These are phyloP conservation scores for Sugiyamaella floridensis DNA, from an alignment of 805 yeast genomes.

Conservation along the genomic window DNA sequence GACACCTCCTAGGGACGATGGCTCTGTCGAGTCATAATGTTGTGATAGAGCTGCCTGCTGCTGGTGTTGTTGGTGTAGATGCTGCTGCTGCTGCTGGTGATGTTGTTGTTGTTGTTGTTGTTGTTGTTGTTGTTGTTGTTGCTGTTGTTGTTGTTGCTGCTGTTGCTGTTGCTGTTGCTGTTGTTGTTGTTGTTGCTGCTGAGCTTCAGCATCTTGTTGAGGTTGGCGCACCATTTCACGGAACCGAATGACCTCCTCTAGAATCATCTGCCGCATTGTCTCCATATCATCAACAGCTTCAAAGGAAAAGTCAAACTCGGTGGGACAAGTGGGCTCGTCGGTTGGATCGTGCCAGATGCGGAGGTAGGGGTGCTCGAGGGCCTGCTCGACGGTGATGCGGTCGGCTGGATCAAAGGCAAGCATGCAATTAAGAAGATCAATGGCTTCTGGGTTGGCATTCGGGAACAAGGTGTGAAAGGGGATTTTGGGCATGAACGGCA, in stretches of 20 bases:
- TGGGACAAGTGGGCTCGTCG: constrained; percentile 73
- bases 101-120: constrained; percentile 28
- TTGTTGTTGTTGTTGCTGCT: constrained; percentile 27
- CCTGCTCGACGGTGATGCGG: constrained; percentile 83
- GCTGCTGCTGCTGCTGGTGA: constrained; percentile 30
- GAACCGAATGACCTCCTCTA: constrained; percentile 71
- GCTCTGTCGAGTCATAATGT: background rate
- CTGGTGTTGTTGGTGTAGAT: constrained; percentile 13
- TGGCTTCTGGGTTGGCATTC: constrained; percentile 76
- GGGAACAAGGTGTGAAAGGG: constrained; percentile 73
- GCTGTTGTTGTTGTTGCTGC: constrained; percentile 28
- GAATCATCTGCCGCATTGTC: constrained; percentile 65
- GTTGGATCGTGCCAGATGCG: constrained; percentile 87
- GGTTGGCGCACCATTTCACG: constrained; percentile 77
- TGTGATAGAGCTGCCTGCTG: constrained; percentile 13
- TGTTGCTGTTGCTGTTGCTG: constrained; percentile 19
- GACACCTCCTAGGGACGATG: constrained; percentile 4
- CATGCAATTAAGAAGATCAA: constrained; percentile 72
- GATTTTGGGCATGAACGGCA: constrained; percentile 75
- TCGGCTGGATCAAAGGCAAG: constrained; percentile 79
- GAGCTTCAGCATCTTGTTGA: constrained; percentile 30
- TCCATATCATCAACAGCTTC: constrained; percentile 78
- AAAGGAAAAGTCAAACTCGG: constrained; percentile 79
- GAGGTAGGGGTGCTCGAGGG: constrained; percentile 82
- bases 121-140: constrained; percentile 24